Percentiles rank a stretch among this genome's conserved stretches.
Conservation (phyloP, 345 rosid species). For the Camelina neglecta region DNA sequence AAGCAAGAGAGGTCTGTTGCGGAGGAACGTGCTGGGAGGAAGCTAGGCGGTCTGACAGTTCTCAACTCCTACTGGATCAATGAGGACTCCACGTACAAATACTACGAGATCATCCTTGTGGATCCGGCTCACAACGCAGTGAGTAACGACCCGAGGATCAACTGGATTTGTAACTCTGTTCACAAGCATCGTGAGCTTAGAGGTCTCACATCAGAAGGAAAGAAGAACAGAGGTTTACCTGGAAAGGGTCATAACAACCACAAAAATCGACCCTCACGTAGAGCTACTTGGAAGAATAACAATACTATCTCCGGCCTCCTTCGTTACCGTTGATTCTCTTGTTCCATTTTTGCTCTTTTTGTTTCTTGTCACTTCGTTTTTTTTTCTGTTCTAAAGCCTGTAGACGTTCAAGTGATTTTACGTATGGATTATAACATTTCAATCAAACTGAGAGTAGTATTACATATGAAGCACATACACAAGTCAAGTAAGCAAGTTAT, state of each 20-base stretch:
- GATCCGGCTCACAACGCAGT: background rate
- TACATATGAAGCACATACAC: background rate
- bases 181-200: background rate
- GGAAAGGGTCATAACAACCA: background rate
- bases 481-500: background rate
- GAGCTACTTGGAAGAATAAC: constrained; percentile 1
- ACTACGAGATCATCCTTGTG: background rate
- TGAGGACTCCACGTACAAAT: background rate
- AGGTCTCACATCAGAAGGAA: background rate
- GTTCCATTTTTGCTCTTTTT: background rate
- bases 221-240: background rate
- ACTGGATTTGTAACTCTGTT: background rate
- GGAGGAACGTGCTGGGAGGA: constrained; percentile 36
- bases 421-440: background rate
- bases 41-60: constrained; percentile 54
- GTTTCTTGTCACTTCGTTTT: too few species aligned
- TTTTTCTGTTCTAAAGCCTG: too few species aligned
- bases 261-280: background rate
- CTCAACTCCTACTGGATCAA: background rate
- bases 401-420: too few species aligned
- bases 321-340: background rate
- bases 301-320: background rate
- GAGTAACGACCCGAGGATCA: background rate
- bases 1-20: constrained; percentile 90
- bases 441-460: background rate